Base-by-base conservation (phyloP, 441 rosid genomes). In the Macaranga tanarius region DNA sequence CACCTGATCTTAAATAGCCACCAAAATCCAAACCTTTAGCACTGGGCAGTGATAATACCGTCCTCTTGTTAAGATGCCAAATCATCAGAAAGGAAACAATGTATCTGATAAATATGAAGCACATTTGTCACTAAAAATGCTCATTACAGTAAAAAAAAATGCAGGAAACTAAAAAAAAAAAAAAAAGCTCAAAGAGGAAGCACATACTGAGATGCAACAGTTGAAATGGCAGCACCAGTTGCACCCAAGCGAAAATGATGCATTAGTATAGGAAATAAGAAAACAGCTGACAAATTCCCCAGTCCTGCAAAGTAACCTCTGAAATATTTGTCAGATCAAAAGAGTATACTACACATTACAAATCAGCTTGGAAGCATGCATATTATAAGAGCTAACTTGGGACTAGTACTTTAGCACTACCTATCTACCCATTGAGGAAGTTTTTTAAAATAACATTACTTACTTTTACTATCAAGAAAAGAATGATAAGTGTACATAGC, bases 191-290 rank as follows among this genome's bases (percentile, higher is more conserved):
- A 67, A 31, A 68, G 42, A 17, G 51, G 23, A 20, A 38, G 67
- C 22, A 76, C 83, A 59, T 85, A 82, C 86, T 85, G 86, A 44
- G 86, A 85, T 23, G 38, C 62, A 66, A 85, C 84, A 48, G 88
- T 82, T 51, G 84, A 82, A 77, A 85, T 79, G 56, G 86, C 84
- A 13, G 88, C 86, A 69, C 86, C 88, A 61, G 76, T 72, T 26
- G 79, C 78, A 34, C 86, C 86, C 77, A 85, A 61, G 48, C 16
- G 71, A 75, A 71, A 79, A 59, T 72, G 10, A 73, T 83, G 73
- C 84, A 83, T 85, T 10, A 83, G 77, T 62, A 76, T 4, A 0
- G 85, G 86, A 75, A 76, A 78, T 74, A 81, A 76, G 71, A 81
- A 72, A 45, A 78, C 68, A 23, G 84, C 85, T 44, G 74, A 42